A percentile compares a stretch with the other conserved stretches of the same genome.
Evolutionary conservation across 257 asterid genomes (phyloP).

Genomic region (Solanum chmielewskii): DNA sequence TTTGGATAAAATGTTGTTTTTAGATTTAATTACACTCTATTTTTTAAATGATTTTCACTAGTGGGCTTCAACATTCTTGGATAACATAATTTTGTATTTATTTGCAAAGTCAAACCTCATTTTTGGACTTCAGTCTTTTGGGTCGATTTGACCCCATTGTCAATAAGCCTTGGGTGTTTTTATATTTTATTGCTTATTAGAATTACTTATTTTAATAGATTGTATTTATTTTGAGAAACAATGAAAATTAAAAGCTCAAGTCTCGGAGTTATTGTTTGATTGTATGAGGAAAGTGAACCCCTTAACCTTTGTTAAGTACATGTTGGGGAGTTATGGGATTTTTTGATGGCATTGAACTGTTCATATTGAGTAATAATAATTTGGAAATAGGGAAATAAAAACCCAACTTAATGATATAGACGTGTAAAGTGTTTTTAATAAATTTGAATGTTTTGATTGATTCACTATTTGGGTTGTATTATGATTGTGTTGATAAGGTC

Average conservation of each 20-base stretch:
- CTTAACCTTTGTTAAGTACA: neutral
- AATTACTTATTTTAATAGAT: no score
- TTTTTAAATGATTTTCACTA: neutral
- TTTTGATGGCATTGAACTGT: neutral
- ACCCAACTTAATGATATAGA: neutral
- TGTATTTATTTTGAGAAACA: neutral
- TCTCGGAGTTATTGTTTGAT: neutral
- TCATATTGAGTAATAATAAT: neutral
- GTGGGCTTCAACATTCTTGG: neutral
- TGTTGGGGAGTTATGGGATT: neutral
- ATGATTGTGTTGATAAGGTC: neutral
- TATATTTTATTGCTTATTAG: neutral
- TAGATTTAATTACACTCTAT: no score
- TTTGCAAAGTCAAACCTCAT: neutral
- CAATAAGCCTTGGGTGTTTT: neutral
- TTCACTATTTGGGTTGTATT: neutral
- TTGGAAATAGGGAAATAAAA: neutral
- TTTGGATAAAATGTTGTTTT: neutral
- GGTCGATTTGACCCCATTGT: neutral
- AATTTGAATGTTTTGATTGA: neutral
- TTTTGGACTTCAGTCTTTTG: neutral
- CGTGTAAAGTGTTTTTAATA: neutral
- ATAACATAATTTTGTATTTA: no score
- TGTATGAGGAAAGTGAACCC: neutral
- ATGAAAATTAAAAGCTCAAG: neutral